Percentiles rank a stretch among this genome's conserved stretches.
Evolutionary conservation across 1,139 yeast species (phyloP).

Genomic region (Taphrina pruni): DNA sequence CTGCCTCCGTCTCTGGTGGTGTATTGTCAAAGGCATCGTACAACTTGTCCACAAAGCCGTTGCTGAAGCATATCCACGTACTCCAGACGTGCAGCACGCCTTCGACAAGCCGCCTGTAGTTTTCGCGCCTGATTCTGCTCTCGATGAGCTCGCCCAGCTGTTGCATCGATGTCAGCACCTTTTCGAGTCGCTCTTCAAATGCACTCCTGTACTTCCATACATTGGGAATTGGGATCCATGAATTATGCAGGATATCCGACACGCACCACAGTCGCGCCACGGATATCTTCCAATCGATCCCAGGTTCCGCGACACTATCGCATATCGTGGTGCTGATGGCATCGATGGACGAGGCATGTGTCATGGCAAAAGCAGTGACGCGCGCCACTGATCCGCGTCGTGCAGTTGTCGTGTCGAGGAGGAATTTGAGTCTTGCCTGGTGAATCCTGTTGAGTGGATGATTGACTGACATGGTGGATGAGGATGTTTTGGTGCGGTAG

Average conservation of each 20-base stretch:
- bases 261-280: conserved; percentile 49
- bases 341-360: conserved; percentile 47
- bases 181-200: conserved; percentile 40
- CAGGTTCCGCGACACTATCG: conserved; percentile 45
- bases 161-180: conserved; percentile 40
- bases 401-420: conserved; percentile 42
- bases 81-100: conserved; percentile 46
- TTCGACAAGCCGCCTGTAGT: conserved; percentile 43
- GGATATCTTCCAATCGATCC: conserved; percentile 43
- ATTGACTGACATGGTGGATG: background rate
- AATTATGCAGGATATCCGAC: conserved; percentile 49
- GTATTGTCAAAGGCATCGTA: conserved; percentile 40
- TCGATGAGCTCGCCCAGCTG: conserved; percentile 42
- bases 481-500: background rate
- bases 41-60: conserved; percentile 42
- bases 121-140: conserved; percentile 45
- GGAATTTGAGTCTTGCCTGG: conserved; percentile 1
- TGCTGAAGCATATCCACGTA: conserved; percentile 39
- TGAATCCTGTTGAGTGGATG: conserved; percentile 3
- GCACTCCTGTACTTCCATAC: conserved; percentile 46
- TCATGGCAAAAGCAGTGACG: conserved; percentile 50
- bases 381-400: conserved; percentile 50
- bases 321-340: conserved; percentile 47
- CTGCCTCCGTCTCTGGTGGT: conserved; percentile 6
- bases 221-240: conserved; percentile 47